These are phyloP conservation scores for Nicotiana tabacum DNA, from an alignment of 257 asterid species.

Conservation along the genomic window DNA sequence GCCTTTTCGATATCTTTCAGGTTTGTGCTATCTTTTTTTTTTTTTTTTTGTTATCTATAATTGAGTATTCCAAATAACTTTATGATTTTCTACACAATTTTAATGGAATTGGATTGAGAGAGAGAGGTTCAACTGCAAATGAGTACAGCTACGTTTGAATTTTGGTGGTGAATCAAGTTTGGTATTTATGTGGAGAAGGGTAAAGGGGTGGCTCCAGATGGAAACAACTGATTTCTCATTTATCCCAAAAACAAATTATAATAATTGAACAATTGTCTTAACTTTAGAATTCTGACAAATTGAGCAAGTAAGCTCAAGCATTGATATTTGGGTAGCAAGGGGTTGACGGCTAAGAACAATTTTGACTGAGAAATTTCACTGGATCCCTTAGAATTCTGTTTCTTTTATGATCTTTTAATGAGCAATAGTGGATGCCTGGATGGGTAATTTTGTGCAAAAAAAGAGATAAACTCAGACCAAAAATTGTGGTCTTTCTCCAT, in stretches of 20 bases:
- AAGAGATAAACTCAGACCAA: background rate
- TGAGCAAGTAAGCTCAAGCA: background rate
- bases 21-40: conserved; percentile 17
- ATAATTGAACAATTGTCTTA: background rate
- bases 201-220: background rate
- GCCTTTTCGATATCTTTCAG: conserved; percentile 39
- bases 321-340: background rate
- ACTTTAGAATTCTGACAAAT: background rate
- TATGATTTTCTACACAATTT: too few relatives aligned
- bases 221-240: background rate
- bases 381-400: background rate
- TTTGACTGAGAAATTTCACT: background rate
- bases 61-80: too few relatives aligned
- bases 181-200: background rate
- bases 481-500: background rate
- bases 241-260: background rate
- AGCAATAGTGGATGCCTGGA: background rate
- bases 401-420: background rate
- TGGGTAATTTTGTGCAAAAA: background rate
- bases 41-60: background rate
- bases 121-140: background rate
- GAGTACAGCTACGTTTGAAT: background rate
- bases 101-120: too few relatives aligned
- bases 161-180: background rate
- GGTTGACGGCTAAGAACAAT: background rate